Evolutionary conservation across 148 eudicot species (phyloP), one percentile per base, ranked within the genome.

Genomic region (Camellia japonica): DNA sequence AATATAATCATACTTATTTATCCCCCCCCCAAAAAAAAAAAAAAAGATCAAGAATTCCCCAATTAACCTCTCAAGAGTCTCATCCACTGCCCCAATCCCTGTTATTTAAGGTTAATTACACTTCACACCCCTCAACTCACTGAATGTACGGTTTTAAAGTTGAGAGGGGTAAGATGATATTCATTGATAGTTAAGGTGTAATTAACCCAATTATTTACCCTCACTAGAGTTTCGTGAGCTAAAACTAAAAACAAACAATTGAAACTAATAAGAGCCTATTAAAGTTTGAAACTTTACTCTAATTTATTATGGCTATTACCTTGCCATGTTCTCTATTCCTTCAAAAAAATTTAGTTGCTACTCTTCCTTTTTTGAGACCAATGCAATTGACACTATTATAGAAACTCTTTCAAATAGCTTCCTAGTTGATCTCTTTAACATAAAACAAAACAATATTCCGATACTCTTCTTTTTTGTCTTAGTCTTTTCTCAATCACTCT

Each of bases 371-470:
- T 20, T n/a, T 54, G 6, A 19, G 63, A 55, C 47, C 76, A 73
- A 55, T 16, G 23, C 30, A 73, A 73, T 73, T 54, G 60, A 60
- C 30, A n/a, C 38, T 11, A 59, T 8, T 13, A 30, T 30, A 30
- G 68, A 42, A 75, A 44, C 23, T 3, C 49, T 74, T 58, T 72
- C n/a, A 72, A 72, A 72, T 51, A 72, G 43, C 74, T 72, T 23
- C 61, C 61, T 3, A 62, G 66, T 62, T 10, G 7, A 23, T 11
- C 15, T 23, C 4, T 44, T 30, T 23, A 66, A 65, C 55, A 20
- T 56, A 11, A 14, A 73, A 55, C 15, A 46, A 30, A 38, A 73
- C 2, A 12, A 54, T 14, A 2, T 6, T 73, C 10, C 59, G 7
- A 69, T 16, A n/a, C 6, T 52, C 42, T 3, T 16, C 58, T 41